Base-by-base conservation (phyloP, 306 rosid species). In the Medicago lupulina region DNA sequence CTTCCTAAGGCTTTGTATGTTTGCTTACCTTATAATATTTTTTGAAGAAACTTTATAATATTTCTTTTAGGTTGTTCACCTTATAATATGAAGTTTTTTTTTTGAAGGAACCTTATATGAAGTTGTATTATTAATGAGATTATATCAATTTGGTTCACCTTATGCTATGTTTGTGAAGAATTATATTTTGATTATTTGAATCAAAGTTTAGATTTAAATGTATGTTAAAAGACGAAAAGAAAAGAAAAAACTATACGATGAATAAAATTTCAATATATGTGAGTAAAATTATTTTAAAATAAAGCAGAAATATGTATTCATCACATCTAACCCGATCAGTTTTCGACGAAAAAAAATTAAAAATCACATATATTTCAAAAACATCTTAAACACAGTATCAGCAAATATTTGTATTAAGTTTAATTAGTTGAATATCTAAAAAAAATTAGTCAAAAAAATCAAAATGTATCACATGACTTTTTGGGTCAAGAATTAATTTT, bases 1-100 rank as follows among this genome's bases (percentile, higher is more conserved):
- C 46, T 66, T 57, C 76, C 76, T 70, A 43, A 15, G 38, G 55
- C 75, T 34, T 76, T 72, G 78, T 76, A 53, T 41, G 74, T 53
- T 6, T 36, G 4, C 8, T 43, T 19, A 0, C 36, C 18, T 51
- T 7, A 15, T 15, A 15, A 62, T 62, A 19, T 57, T 47, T 47
- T 12, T 41, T 9, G 13, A 12, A 12, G 14, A 14, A 44, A 44
- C n/a, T 44, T 12, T 44, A 44, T 41, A 40, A 8, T 2, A 23
- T 23, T 23, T 23, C 2, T 23, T 2, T 23, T 23, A 2, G 28
- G 3, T 6, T 36, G 4, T 5, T 43, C 15, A 0, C 36, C 18
- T 51, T 7, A 15, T 15, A 15, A 62, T 62, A 19, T 57, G 2
- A 39, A 7, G 43, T 39, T 39, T 2, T 41, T 40, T 47, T 47